These are phyloP conservation scores for Pythium phragmiticola DNA, from an alignment of 352 stramenopile genomes.

Conservation along the genomic window DNA sequence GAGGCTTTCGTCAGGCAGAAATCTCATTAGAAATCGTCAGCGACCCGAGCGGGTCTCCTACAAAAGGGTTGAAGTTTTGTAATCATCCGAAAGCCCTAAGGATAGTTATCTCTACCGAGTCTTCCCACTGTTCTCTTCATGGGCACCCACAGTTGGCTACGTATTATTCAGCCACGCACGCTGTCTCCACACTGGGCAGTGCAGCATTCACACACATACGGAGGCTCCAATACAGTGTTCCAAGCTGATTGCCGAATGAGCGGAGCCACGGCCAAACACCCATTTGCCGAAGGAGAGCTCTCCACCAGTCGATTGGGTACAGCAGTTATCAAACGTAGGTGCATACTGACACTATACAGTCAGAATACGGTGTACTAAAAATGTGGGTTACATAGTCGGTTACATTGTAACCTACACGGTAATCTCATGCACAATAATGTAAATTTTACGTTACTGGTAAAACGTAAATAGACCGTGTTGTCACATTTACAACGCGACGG, in stretches of 20 bases:
- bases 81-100: slow-evolving; percentile 37
- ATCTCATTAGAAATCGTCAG: slow-evolving; percentile 38
- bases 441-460: no score
- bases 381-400: no score
- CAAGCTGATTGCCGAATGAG: background rate
- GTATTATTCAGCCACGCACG: background rate
- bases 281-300: background rate
- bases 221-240: no score
- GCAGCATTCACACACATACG: no score
- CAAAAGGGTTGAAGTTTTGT: slow-evolving; percentile 43
- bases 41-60: slow-evolving; percentile 24
- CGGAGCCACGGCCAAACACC: background rate
- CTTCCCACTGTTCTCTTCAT: no score
- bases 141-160: no score
- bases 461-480: no score
- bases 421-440: no score
- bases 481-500: no score
- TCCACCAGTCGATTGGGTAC: slow-evolving; percentile 9
- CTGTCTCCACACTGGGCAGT: background rate
- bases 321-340: background rate
- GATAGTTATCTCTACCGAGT: background rate
- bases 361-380: no score
- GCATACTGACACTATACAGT: background rate
- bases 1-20: slow-evolving; percentile 47
- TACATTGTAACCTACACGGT: background rate